phyloP scores from a whole-genome alignment of 148 eudicot genomes.

The Hydrangea macrophylla region DNA sequence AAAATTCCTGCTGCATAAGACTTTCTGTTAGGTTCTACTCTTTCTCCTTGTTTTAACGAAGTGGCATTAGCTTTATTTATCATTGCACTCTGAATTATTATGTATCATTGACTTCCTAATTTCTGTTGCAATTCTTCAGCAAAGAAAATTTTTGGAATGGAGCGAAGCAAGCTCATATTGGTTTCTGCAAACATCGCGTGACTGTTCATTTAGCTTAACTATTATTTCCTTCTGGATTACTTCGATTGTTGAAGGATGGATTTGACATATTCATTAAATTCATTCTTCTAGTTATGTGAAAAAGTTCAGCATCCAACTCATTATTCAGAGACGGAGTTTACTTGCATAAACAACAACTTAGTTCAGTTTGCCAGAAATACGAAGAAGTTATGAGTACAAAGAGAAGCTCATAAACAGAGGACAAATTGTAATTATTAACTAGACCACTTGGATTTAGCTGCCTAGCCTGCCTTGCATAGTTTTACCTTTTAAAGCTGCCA shows the following conservation, averaged over 20 bases:
- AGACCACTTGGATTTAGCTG: background rate
- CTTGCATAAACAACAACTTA: background rate
- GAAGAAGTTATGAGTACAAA: background rate
- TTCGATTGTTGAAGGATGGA: background rate
- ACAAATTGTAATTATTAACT: no score
- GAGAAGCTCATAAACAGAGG: no score
- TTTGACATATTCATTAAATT: background rate
- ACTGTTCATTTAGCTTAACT: no score
- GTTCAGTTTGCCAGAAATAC: background rate
- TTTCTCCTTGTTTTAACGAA: conserved; percentile 2
- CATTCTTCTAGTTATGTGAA: background rate
- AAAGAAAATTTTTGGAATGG: background rate
- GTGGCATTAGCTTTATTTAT: background rate
- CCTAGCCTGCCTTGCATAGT: background rate
- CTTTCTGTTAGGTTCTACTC: background rate
- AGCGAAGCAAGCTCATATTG: background rate
- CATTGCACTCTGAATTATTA: background rate
- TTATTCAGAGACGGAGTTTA: background rate
- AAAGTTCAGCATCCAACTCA: background rate
- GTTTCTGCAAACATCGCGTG: background rate
- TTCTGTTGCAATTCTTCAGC: background rate
- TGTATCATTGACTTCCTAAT: no score
- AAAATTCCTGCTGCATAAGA: no score
- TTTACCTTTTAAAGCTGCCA: no score
- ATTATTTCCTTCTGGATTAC: background rate